phyloP scores from a whole-genome alignment of 768 basidiomycete species.

The Russula sp. region DNA sequence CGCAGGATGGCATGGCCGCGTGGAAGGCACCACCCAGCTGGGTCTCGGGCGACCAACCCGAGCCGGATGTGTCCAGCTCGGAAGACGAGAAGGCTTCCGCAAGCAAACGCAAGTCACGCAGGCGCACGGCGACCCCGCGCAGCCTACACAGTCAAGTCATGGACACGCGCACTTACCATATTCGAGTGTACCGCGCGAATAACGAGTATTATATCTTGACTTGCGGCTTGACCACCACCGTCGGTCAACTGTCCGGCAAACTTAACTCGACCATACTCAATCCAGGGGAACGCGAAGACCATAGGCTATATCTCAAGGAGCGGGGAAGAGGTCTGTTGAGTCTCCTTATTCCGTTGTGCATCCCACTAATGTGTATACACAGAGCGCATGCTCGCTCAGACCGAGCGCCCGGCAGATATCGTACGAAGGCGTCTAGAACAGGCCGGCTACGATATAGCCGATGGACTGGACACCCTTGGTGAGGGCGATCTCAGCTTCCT shows the following conservation, averaged over 20 bases:
- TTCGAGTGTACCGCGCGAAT: slow-evolving; percentile 75
- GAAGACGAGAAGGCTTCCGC: slow-evolving; percentile 30
- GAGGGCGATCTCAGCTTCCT: slow-evolving; percentile 79
- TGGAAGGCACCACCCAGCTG: slow-evolving; percentile 79
- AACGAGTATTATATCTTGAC: slow-evolving; percentile 65
- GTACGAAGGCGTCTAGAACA: slow-evolving; percentile 79
- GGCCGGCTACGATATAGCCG: slow-evolving; percentile 80
- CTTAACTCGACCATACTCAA: slow-evolving; percentile 53
- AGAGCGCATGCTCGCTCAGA: slow-evolving; percentile 81
- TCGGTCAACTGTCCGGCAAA: slow-evolving; percentile 54
- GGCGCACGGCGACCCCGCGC: slow-evolving; percentile 13
- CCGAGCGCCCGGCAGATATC: slow-evolving; percentile 81
- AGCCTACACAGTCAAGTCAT: neutral
- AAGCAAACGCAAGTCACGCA: slow-evolving; percentile 24
- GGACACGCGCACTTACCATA: slow-evolving; percentile 36
- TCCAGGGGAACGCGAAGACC: slow-evolving; percentile 48
- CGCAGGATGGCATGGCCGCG: slow-evolving; percentile 14
- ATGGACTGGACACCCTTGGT: slow-evolving; percentile 71
- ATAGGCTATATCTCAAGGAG: slow-evolving; percentile 70
- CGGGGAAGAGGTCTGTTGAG: slow-evolving; percentile 58
- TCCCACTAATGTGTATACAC: neutral
- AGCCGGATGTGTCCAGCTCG: slow-evolving; percentile 39
- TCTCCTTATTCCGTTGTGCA: slow-evolving; percentile 1
- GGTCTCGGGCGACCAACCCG: slow-evolving; percentile 48
- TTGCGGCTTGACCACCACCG: slow-evolving; percentile 59